These are phyloP conservation scores for Trichoderma simmonsii DNA, from an alignment of 2,329 filamentous ascomycete genomes.

Conservation along the genomic window DNA sequence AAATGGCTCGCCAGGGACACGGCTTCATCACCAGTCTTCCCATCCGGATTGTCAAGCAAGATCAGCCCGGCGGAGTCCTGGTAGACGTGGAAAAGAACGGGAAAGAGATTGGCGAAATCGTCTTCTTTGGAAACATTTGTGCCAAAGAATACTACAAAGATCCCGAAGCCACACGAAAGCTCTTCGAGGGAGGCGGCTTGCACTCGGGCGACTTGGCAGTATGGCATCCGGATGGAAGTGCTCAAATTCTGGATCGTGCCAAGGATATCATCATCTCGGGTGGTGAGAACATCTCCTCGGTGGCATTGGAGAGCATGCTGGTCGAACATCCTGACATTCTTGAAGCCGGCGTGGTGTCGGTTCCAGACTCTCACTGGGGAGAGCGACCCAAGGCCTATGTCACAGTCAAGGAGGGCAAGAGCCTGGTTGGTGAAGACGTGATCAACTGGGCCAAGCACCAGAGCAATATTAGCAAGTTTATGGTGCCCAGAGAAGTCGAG, in stretches of 20 bases:
- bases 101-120: constrained; percentile 56
- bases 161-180: constrained; percentile 74
- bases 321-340: constrained; percentile 84
- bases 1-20: constrained; percentile 92
- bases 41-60: constrained; percentile 76
- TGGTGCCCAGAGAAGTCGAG: constrained; percentile 73
- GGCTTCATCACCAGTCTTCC: constrained; percentile 83
- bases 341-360: constrained; percentile 86
- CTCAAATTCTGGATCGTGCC: constrained; percentile 87
- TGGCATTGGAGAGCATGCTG: constrained; percentile 87
- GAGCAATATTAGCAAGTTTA: constrained; percentile 82
- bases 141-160: constrained; percentile 92
- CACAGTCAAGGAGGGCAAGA: constrained; percentile 69
- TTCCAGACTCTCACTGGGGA: constrained; percentile 88
- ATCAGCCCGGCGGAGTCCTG: constrained; percentile 59
- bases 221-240: constrained; percentile 84
- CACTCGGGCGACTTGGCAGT: constrained; percentile 93
- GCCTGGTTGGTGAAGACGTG: constrained; percentile 54
- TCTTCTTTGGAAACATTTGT: constrained; percentile 90
- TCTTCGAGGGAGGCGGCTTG: constrained; percentile 81
- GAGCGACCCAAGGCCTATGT: constrained; percentile 94
- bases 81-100: constrained; percentile 48
- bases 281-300: constrained; percentile 94
- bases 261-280: constrained; percentile 99
- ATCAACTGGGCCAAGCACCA: constrained; percentile 83